phyloP scores from a whole-genome alignment of 2,329 filamentous ascomycete genomes.

The Domatiomyces globalis region DNA sequence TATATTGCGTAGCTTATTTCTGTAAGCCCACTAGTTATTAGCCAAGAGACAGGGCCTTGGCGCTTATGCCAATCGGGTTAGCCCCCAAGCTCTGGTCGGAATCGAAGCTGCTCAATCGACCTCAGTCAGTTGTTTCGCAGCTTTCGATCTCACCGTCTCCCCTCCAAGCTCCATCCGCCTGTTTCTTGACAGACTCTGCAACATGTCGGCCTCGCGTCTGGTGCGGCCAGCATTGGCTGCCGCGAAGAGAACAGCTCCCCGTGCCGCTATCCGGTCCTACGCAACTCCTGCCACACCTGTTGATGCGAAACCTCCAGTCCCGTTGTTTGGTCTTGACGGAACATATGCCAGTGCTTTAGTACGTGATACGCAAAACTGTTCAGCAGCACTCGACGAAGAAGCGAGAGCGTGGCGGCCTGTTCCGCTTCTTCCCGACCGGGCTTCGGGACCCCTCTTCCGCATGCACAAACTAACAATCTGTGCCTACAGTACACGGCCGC shows the following conservation, averaged over 20 bases:
- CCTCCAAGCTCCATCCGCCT: neutral
- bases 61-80: neutral
- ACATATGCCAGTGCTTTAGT: constrained; percentile 98
- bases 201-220: constrained; percentile 18
- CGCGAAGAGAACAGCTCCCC: constrained; percentile 44
- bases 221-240: constrained; percentile 36
- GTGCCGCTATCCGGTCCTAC: constrained; percentile 57
- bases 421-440: neutral
- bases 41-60: too few species aligned
- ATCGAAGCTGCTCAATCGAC: neutral
- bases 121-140: neutral
- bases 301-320: constrained; percentile 67
- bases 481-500: constrained; percentile 80
- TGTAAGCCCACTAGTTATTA: too few species aligned
- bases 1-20: too few species aligned
- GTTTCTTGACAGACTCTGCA: constrained; percentile 3
- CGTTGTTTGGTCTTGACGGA: constrained; percentile 90
- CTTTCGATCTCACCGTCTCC: neutral
- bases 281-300: constrained; percentile 42
- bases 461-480: neutral
- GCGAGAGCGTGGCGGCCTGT: too few species aligned
- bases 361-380: constrained; percentile 30
- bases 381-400: neutral
- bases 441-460: neutral
- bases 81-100: neutral